Percentiles rank a stretch among this genome's conserved stretches.
Conservation (phyloP, 495 filamentous ascomycete species). For the Podospora conica region DNA sequence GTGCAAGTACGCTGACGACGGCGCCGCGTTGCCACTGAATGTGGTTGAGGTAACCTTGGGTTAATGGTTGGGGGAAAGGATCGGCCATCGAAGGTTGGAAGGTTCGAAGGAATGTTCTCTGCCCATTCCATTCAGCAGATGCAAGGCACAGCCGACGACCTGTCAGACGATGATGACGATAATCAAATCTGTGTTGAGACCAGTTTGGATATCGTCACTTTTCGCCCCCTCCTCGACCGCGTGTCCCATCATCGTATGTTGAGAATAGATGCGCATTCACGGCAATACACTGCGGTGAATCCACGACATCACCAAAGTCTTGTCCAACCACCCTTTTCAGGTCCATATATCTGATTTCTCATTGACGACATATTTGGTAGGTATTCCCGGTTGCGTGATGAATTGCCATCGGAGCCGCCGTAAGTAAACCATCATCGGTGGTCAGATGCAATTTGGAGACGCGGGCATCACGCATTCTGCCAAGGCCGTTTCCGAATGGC, state of each 20-base stretch:
- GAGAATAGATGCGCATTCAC: neutral
- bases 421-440: neutral
- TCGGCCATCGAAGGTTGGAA: neutral
- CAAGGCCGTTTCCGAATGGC: neutral
- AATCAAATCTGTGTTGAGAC: no score
- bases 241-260: neutral
- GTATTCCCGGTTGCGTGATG: neutral
- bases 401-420: neutral
- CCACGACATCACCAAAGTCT: neutral
- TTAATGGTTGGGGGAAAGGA: neutral
- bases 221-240: neutral
- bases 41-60: neutral
- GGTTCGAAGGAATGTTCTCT: conserved; percentile 14
- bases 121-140: conserved; percentile 4
- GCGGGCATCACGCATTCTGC: neutral
- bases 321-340: neutral
- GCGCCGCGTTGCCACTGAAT: neutral
- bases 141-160: neutral
- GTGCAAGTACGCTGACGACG: neutral
- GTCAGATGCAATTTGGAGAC: neutral
- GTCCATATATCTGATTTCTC: neutral
- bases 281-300: neutral
- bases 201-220: neutral
- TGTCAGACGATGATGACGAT: neutral
- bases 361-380: neutral